These are phyloP conservation scores for Ailanthus altissimus DNA, from an alignment of 345 rosid genomes.

Conservation along the genomic window DNA sequence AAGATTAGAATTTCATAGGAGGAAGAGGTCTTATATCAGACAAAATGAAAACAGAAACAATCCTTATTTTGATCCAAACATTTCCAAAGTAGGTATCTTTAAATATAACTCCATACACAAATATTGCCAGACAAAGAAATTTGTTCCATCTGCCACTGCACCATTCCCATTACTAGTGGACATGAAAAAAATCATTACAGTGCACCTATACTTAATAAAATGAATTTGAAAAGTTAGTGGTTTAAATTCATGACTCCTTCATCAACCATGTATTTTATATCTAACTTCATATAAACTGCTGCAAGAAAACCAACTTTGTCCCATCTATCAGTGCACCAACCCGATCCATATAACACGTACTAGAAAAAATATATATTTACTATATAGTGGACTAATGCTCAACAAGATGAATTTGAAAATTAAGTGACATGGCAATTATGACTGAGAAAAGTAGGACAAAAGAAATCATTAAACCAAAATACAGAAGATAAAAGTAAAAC, in stretches of 20 bases:
- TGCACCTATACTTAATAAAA: neutral
- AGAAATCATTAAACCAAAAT: neutral
- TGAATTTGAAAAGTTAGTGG: neutral
- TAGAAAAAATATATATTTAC: neutral
- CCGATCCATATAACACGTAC: neutral
- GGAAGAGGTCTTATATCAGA: neutral
- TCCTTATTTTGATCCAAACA: neutral
- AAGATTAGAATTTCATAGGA: neutral
- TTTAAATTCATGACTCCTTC: neutral
- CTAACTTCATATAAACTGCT: neutral
- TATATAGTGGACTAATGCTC: neutral
- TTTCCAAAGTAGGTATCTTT: neutral
- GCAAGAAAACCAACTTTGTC: neutral
- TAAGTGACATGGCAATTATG: neutral
- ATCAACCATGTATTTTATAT: too few species aligned
- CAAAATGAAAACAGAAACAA: neutral
- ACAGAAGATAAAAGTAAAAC: neutral
- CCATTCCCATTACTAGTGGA: neutral
- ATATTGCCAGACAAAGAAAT: neutral
- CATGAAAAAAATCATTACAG: neutral
- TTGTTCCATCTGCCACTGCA: neutral
- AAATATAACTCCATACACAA: neutral
- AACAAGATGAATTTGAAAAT: neutral
- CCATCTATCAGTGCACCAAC: neutral
- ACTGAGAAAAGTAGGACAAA: neutral